phyloP scores from a whole-genome alignment of 1,139 yeast genomes.

The Pneumocystis oryctolagi region DNA sequence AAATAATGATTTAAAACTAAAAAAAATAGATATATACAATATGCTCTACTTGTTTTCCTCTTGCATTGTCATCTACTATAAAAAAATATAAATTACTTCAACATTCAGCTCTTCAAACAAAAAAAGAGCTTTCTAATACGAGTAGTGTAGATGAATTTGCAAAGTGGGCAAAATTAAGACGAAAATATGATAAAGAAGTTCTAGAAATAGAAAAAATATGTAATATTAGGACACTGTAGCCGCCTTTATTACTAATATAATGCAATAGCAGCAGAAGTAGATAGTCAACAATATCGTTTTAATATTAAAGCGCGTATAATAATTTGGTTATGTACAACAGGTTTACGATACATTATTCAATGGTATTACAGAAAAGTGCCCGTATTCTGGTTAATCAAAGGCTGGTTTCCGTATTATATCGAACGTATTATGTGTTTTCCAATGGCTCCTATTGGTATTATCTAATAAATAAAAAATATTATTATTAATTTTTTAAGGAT shows the following conservation, averaged over 20 bases:
- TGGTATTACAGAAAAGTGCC: slow-evolving; percentile 43
- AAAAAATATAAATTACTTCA: slow-evolving; percentile 3
- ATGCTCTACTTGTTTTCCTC: not conserved
- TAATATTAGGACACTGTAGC: not conserved
- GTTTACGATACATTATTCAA: slow-evolving; percentile 34
- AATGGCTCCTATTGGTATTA: slow-evolving; percentile 30
- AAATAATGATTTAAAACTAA: not conserved
- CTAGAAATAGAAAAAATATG: slow-evolving; percentile 36
- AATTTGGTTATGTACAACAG: slow-evolving; percentile 23
- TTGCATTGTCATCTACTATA: not conserved
- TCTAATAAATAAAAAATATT: not conserved
- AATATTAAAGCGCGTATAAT: slow-evolving; percentile 20
- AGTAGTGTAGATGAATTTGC: slow-evolving; percentile 92
- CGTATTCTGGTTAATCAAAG: slow-evolving; percentile 46
- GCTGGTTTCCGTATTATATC: slow-evolving; percentile 41
- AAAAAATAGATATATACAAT: not conserved
- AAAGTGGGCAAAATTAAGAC: slow-evolving; percentile 82
- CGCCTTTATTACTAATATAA: not conserved
- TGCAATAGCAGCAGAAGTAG: slow-evolving; percentile 14
- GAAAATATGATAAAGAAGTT: slow-evolving; percentile 47
- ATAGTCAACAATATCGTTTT: slow-evolving; percentile 17
- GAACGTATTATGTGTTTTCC: slow-evolving; percentile 51
- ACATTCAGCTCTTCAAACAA: slow-evolving; percentile 1
- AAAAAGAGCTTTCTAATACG: slow-evolving; percentile 39
- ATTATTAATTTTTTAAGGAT: slow-evolving; percentile 4